Evolutionary conservation across 768 basidiomycete species (phyloP), one percentile per base, ranked within the genome.

Genomic region (Exsudoporus frostii): DNA sequence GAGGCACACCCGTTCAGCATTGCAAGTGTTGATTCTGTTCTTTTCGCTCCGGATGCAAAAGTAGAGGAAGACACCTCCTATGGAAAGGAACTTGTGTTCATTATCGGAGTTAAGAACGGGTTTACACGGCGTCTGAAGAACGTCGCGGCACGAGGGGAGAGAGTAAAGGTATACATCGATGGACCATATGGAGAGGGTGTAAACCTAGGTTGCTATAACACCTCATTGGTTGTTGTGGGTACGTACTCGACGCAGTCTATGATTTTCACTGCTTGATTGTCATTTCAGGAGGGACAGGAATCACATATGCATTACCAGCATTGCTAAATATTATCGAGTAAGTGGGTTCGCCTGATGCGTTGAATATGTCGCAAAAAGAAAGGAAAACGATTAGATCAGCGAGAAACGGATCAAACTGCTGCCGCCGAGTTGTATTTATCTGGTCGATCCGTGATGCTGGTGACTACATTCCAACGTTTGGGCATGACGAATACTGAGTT

Each of bases 1-100:
- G 77, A 84, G 61, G 68, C 78, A 13, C 82, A 84, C 54, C 83
- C 82, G 8, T 84, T 85, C 63, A 81, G 82, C 0, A 82, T 84
- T 45, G 72, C 80, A 2, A 76, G 71, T 11, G 63, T 73, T 13
- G 65, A 73, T 48, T 53, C 58, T 3, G 27, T 37, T 5, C 49
- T 64, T 9, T 61, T 55, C 37, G 41, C 51, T n/a, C 32, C 54
- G 17, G 59, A 55, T 19, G 10, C 37, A 5, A 45, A 40, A 39
- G 7, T n/a, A 0, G 32, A 8, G n/a, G 54, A 38, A 6, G 48
- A 33, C 3, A 30, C 29, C 8, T 33, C 48, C 8, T 58, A 60
- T 50, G 53, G 57, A 39, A 74, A 72, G 53, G 72, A 80, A 30
- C 63, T 85, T 20, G 68, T 71, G 4, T 85, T 86, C 66, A 67